Conservation (phyloP, 2,329 filamentous ascomycete genomes). For the Paecilomyces formosus region DNA sequence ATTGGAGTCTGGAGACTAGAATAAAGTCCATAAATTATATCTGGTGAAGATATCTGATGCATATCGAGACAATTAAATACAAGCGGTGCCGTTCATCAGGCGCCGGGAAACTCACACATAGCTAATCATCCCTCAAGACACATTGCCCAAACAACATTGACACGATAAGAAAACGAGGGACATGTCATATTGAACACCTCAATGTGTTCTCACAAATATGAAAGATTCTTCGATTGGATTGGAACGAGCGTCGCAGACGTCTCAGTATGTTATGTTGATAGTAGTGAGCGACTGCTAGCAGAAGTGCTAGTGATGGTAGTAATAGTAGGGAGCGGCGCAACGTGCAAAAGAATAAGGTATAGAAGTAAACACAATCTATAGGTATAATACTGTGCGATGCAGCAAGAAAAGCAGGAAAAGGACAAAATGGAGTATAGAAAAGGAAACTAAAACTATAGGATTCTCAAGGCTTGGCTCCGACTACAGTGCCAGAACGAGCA, state of each 20-base stretch:
- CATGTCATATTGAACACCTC: no score
- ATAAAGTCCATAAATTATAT: no score
- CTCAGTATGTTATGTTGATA: neutral
- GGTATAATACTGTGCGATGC: neutral
- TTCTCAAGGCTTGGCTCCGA: neutral
- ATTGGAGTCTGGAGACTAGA: no score
- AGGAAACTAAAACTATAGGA: neutral
- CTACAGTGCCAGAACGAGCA: neutral
- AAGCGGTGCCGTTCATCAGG: neutral
- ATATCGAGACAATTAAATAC: no score
- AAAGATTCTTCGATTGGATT: neutral
- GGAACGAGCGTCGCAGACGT: neutral
- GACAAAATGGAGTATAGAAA: neutral
- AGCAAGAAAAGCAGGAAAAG: neutral
- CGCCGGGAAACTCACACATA: no score
- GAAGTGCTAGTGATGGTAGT: neutral
- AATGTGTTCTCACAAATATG: slow-evolving; percentile 5
- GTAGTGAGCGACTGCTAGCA: neutral
- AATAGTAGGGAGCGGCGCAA: neutral
- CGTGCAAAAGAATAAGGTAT: neutral
- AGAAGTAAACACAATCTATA: neutral
- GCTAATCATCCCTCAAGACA: no score
- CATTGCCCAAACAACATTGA: no score
- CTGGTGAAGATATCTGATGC: neutral
- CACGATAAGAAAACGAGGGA: no score